Conservation (phyloP, 2,329 filamentous ascomycete genomes). For the Aspergillus sp. region DNA sequence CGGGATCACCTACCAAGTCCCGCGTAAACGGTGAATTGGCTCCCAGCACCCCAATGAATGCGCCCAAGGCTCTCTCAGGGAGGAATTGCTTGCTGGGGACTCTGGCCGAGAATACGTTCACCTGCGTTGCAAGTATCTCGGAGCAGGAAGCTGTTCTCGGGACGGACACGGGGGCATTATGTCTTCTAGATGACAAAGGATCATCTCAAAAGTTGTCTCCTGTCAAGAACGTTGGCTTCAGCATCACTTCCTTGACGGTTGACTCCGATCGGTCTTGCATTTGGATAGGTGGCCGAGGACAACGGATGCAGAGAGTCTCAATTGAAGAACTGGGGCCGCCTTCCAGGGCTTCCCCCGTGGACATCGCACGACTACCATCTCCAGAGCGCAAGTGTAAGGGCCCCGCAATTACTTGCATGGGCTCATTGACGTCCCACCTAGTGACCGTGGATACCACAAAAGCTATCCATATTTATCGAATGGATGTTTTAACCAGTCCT, state of each 20-base stretch:
- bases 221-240: constrained; percentile 65
- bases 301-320: constrained; percentile 50
- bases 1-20: constrained; percentile 62
- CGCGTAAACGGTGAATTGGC: constrained; percentile 46
- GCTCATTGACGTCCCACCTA: constrained; percentile 63
- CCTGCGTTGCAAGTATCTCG: constrained; percentile 69
- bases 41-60: constrained; percentile 38
- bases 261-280: constrained; percentile 55
- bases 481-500: constrained; percentile 42
- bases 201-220: constrained; percentile 69
- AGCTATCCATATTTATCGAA: constrained; percentile 62
- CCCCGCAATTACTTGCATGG: constrained; percentile 61
- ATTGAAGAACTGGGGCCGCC: constrained; percentile 38
- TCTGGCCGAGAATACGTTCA: constrained; percentile 81
- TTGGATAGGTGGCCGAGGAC: constrained; percentile 68
- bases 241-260: constrained; percentile 64
- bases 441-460: constrained; percentile 73
- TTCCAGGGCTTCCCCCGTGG: constrained; percentile 25
- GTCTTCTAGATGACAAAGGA: constrained; percentile 74
- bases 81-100: constrained; percentile 83
- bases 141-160: constrained; percentile 75
- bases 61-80: constrained; percentile 71
- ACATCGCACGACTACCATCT: constrained; percentile 12
- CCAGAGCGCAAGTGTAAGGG: constrained; percentile 27
- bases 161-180: constrained; percentile 86